Base-by-base conservation (phyloP, 306 rosid genomes). In the Herpetospermum pedunculosum region DNA sequence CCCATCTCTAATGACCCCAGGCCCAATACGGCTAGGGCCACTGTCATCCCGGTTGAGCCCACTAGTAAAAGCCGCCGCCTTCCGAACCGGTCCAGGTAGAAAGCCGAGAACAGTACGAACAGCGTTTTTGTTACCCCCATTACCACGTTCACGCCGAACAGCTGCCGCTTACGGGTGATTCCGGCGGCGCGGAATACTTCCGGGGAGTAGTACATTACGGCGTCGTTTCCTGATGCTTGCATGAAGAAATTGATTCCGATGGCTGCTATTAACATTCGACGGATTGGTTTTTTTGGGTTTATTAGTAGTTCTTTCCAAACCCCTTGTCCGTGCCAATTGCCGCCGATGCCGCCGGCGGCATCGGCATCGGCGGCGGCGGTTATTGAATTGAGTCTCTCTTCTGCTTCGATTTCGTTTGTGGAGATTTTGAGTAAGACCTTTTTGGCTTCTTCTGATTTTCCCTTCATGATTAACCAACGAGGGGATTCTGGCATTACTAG, bases 191-290 rank as follows among this genome's bases (percentile, higher is more conserved):
- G 83, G 53, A 92, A 90, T n/a, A 92, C 92, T 48, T 88, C 87
- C 0, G 96, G 94, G 34, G 84, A 75, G 40, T 92, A 89, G 23
- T 89, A 92, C n/a, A 92, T 80, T n/a, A 92, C 95, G 50, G 91
- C 98, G 81, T 92, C 96, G 82, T 92, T 92, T 57, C 96, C 98
- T 12, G 95, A 89, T 43, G 98, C 98, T 73, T 92, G 96, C 98
- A 92, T 92, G 78, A 92, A 92, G 60, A 92, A 90, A 65, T 92
- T 89, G 38, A 92, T 84, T 35, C 96, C 98, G 30, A 92, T 73
- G 2, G 95, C 94, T 1, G 92, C 87, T 12, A 89, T 57, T 3
- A 92, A 82, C 78, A 88, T 90, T 52, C 89, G 78, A 0, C 83
- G 75, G 0, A 84, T 80, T 38, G 94, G 84, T 9, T 76, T 76